Conservation (phyloP, 2,329 filamentous ascomycete species). For the Fusarium newnesense region DNA sequence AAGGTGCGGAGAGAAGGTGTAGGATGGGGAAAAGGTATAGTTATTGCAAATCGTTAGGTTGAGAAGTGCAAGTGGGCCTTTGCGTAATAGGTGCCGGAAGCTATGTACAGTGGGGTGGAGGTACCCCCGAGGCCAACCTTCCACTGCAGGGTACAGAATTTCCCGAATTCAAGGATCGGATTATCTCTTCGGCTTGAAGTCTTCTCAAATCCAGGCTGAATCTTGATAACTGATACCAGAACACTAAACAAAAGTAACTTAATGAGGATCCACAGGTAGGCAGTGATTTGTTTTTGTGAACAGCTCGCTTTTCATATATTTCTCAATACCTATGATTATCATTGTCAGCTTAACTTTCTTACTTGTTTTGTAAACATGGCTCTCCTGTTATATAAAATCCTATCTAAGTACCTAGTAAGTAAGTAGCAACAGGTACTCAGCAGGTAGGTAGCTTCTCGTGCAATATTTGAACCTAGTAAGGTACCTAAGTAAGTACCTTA, state of each 20-base stretch:
- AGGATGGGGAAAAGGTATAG: slow-evolving; percentile 46
- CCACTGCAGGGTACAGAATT: slow-evolving; percentile 35
- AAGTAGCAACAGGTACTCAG: neutral
- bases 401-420: neutral
- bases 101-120: slow-evolving; percentile 35
- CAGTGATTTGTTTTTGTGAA: neutral
- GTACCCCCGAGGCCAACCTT: slow-evolving; percentile 39
- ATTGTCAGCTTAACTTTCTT: neutral
- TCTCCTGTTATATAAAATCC: neutral
- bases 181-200: slow-evolving; percentile 41
- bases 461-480: neutral
- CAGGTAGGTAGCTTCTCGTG: neutral
- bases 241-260: neutral
- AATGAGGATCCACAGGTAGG: neutral
- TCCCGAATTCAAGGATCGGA: slow-evolving; percentile 35
- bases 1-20: slow-evolving; percentile 45
- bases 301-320: no score
- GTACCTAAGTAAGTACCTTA: neutral
- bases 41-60: slow-evolving; percentile 51
- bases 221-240: neutral
- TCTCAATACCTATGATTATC: neutral
- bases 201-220: neutral
- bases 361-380: neutral
- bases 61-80: slow-evolving; percentile 51
- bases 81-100: slow-evolving; percentile 51